Evolutionary conservation across 305 asterid genomes (phyloP).

Genomic region (Vinca major): DNA sequence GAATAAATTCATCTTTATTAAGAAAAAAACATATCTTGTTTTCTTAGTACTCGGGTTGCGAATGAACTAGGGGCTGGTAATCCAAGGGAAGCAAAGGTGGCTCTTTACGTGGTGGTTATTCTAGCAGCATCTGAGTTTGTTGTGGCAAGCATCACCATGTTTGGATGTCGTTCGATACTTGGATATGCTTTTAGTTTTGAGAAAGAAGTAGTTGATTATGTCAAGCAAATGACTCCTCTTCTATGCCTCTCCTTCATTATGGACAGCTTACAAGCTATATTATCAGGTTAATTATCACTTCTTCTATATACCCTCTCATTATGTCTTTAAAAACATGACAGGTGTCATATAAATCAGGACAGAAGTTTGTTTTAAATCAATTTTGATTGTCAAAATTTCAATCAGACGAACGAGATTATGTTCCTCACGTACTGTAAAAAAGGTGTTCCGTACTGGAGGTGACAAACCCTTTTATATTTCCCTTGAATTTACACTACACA

Average conservation of each 20-base stretch:
- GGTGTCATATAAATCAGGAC: too few relatives aligned
- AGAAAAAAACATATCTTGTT: background rate
- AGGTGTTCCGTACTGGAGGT: too few relatives aligned
- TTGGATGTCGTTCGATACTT: conserved; percentile 26
- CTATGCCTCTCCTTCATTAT: conserved; percentile 38
- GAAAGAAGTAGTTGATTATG: conserved; percentile 34
- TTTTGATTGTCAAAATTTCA: too few relatives aligned
- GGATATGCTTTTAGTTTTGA: conserved; percentile 51
- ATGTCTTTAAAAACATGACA: too few relatives aligned
- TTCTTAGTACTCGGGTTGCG: conserved; percentile 50
- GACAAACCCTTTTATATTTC: too few relatives aligned
- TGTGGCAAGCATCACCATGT: conserved; percentile 28
- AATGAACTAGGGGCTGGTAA: conserved; percentile 66
- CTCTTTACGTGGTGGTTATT: conserved; percentile 28
- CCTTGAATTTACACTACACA: too few relatives aligned
- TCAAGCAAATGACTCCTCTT: conserved; percentile 43
- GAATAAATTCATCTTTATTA: background rate
- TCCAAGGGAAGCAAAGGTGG: conserved; percentile 36
- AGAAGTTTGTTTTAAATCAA: too few relatives aligned
- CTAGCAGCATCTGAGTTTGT: conserved; percentile 35
- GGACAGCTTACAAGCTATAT: conserved; percentile 50
- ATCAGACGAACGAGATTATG: too few relatives aligned
- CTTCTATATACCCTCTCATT: background rate
- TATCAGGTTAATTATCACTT: conserved; percentile 35
- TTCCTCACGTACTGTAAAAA: too few relatives aligned